A percentile compares a stretch with the other conserved stretches of the same genome.
phyloP scores from a whole-genome alignment of 2,329 filamentous ascomycete genomes.

The Herpomyces periplanetae region DNA sequence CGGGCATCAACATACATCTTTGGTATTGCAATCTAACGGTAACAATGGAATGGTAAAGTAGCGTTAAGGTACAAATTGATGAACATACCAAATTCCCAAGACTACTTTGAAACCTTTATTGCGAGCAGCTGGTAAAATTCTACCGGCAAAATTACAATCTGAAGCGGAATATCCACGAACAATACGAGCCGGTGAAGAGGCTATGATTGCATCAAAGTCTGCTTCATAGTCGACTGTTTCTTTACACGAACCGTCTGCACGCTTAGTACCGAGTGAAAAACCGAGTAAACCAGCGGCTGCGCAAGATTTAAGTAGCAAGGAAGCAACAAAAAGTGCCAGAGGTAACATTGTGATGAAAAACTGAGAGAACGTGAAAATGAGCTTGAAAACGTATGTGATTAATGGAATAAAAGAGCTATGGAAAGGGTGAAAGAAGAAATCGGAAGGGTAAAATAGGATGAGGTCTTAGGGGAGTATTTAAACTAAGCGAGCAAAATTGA shows the following conservation, averaged over 20 bases:
- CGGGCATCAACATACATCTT: slow-evolving; percentile 2
- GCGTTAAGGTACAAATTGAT: neutral
- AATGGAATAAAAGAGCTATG: no score
- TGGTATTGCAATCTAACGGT: neutral
- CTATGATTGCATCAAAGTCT: slow-evolving; percentile 20
- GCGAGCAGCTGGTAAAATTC: slow-evolving; percentile 23
- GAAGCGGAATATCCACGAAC: slow-evolving; percentile 25
- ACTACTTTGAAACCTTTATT: slow-evolving; percentile 22
- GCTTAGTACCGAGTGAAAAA: slow-evolving; percentile 24
- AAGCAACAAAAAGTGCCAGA: slow-evolving; percentile 7
- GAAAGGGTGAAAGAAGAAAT: no score
- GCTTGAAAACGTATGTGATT: no score
- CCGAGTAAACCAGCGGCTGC: slow-evolving; percentile 17
- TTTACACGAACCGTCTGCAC: slow-evolving; percentile 20
- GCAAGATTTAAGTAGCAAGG: slow-evolving; percentile 11
- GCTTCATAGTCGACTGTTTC: slow-evolving; percentile 17
- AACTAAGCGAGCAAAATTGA: no score
- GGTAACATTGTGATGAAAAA: slow-evolving; percentile 6
- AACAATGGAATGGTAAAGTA: slow-evolving; percentile 1
- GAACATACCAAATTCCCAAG: slow-evolving; percentile 22
- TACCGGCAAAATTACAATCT: slow-evolving; percentile 21
- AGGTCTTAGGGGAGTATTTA: no score
- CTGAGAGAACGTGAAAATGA: slow-evolving; percentile 6
- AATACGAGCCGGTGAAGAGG: slow-evolving; percentile 11
- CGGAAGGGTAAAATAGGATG: no score